These are phyloP conservation scores for Apiotrichum laibachii DNA, from an alignment of 1,284 basidiomycete species.

Conservation along the genomic window DNA sequence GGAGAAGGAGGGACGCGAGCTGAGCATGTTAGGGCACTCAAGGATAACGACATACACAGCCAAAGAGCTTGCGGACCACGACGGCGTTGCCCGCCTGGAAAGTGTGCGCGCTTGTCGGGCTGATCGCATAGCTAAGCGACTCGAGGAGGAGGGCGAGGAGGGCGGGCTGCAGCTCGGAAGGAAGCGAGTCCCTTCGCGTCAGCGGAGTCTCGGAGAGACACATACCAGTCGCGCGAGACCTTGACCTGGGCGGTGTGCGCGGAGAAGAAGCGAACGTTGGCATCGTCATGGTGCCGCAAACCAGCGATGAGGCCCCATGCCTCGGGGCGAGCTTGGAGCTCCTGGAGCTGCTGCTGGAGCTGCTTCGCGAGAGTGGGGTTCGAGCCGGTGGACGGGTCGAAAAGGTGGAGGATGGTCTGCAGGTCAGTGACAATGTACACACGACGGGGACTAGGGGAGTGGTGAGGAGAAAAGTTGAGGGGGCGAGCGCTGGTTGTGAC, in stretches of 20 bases:
- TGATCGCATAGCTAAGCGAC: conserved; percentile 38
- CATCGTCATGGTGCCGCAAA: conserved; percentile 55
- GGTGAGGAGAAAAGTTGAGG: not conserved
- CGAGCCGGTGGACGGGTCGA: conserved; percentile 35
- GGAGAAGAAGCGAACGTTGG: conserved; percentile 84
- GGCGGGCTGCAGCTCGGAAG: conserved; percentile 39
- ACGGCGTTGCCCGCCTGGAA: conserved; percentile 52
- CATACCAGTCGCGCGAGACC: conserved; percentile 82
- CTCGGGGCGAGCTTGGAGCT: conserved; percentile 43
- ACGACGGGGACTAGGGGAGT: not conserved
- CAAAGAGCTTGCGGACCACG: conserved; percentile 78
- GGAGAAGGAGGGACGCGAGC: conserved; percentile 45
- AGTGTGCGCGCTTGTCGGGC: conserved; percentile 34
- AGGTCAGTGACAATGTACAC: not conserved
- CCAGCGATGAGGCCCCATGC: conserved; percentile 52
- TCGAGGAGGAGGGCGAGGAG: conserved; percentile 44
- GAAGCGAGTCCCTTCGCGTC: conserved; percentile 47
- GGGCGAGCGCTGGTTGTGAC: not conserved
- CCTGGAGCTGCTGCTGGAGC: conserved; percentile 47
- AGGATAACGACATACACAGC: conserved; percentile 61
- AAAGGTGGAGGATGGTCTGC: conserved; percentile 46
- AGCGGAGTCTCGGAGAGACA: conserved; percentile 7
- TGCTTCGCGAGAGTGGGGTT: conserved; percentile 42
- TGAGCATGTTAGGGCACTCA: conserved; percentile 23
- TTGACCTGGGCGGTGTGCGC: conserved; percentile 88